Conservation (phyloP, 805 yeast species). For the Tetrapisispora phaffii region DNA sequence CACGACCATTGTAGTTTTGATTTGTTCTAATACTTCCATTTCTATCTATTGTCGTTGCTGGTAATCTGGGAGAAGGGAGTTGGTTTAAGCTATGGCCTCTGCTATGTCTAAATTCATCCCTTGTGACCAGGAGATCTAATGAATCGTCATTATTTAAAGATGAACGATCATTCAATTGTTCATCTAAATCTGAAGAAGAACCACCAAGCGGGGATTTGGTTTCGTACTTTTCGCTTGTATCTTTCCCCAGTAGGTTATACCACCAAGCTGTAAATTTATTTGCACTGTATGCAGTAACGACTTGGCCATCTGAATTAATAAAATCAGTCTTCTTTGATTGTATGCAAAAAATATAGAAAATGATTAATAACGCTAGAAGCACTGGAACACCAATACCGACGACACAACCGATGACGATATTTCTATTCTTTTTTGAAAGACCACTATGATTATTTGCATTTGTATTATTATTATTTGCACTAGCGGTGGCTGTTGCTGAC, state of each 20-base stretch:
- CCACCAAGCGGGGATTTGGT: slow-evolving; percentile 19
- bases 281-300: slow-evolving; percentile 28
- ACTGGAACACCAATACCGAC: slow-evolving; percentile 65
- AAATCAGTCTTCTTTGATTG: slow-evolving; percentile 26
- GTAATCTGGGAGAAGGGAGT: neutral
- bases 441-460: slow-evolving; percentile 26
- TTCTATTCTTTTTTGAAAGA: slow-evolving; percentile 39
- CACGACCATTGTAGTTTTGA: neutral
- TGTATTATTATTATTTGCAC: slow-evolving; percentile 6
- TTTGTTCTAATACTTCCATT: slow-evolving; percentile 1
- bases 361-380: slow-evolving; percentile 21
- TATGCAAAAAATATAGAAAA: slow-evolving; percentile 25
- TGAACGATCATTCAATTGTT: slow-evolving; percentile 1
- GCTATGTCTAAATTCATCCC: neutral
- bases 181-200: slow-evolving; percentile 4
- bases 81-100: neutral
- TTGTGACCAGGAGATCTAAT: neutral
- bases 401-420: slow-evolving; percentile 56
- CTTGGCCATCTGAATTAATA: slow-evolving; percentile 31
- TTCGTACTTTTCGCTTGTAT: slow-evolving; percentile 16
- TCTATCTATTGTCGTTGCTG: neutral
- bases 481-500: slow-evolving; percentile 23
- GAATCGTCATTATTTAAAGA: slow-evolving; percentile 1
- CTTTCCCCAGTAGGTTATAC: slow-evolving; percentile 25
- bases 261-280: slow-evolving; percentile 26